A percentile compares a stretch with the other conserved stretches of the same genome.
Evolutionary conservation across 345 rosid genomes (phyloP).

Genomic region (Raphanus sativus): DNA sequence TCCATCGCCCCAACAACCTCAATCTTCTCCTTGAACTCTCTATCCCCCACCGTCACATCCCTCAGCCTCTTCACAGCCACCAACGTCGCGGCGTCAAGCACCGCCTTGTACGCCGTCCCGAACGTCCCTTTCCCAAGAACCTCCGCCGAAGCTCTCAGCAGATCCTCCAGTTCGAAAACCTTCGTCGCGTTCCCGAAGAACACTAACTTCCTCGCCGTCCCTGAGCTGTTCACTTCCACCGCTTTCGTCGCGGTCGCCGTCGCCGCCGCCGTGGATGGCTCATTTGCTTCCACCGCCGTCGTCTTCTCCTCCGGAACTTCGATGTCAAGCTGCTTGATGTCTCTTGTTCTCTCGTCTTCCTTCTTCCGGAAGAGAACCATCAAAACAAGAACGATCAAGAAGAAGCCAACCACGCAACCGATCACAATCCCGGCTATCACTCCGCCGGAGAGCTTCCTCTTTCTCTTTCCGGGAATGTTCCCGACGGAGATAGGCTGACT

Average conservation of each 20-base stretch:
- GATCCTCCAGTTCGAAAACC: slow-evolving; percentile 85
- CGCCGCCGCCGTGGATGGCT: slow-evolving; percentile 40
- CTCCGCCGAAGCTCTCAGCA: slow-evolving; percentile 96
- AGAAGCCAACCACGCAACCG: slow-evolving; percentile 64
- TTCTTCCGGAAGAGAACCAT: slow-evolving; percentile 61
- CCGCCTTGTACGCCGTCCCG: slow-evolving; percentile 96
- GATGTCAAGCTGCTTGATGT: slow-evolving; percentile 59
- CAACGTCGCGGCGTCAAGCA: slow-evolving; percentile 64
- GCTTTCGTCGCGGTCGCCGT: slow-evolving; percentile 33
- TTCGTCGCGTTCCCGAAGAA: slow-evolving; percentile 70
- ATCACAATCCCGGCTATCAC: slow-evolving; percentile 89
- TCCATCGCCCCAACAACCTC: slow-evolving; percentile 87
- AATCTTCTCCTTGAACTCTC: slow-evolving; percentile 81
- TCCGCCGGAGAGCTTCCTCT: slow-evolving; percentile 74
- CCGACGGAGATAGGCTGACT: slow-evolving; percentile 46
- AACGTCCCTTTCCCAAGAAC: slow-evolving; percentile 95
- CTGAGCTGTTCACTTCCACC: slow-evolving; percentile 26
- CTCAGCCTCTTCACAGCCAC: slow-evolving; percentile 94
- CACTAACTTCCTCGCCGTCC: slow-evolving; percentile 49
- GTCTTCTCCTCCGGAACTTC: slow-evolving; percentile 60
- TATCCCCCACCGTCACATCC: slow-evolving; percentile 72
- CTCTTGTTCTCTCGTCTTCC: slow-evolving; percentile 54
- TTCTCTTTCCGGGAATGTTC: slow-evolving; percentile 36
- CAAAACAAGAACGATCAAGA: slow-evolving; percentile 50
- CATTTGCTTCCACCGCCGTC: slow-evolving; percentile 47